Conservation (phyloP, 768 basidiomycete genomes). For the Auricularia auricula-judae region DNA sequence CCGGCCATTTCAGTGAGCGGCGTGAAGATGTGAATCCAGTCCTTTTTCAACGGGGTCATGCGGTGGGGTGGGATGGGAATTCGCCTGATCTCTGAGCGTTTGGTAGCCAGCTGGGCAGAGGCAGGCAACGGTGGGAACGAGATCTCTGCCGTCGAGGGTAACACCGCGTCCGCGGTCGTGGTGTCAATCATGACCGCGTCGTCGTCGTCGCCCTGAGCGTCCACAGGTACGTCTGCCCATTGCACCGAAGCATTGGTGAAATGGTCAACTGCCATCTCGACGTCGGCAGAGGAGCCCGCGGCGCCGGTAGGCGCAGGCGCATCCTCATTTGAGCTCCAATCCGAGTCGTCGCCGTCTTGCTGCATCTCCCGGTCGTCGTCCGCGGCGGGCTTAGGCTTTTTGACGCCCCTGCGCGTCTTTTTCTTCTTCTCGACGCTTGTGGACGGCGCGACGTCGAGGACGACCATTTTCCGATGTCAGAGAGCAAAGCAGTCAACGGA, state of each 20-base stretch:
- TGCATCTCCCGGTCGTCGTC: conserved; percentile 4
- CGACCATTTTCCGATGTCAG: not conserved
- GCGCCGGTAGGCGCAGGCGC: conserved; percentile 5
- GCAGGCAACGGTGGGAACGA: conserved; percentile 61
- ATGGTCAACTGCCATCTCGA: conserved; percentile 17
- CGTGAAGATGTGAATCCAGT: conserved; percentile 92
- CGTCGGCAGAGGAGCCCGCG: conserved; percentile 9
- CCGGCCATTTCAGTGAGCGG: conserved; percentile 92
- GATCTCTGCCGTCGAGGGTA: conserved; percentile 43
- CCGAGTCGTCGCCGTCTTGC: not conserved
- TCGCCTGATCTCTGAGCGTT: conserved; percentile 78
- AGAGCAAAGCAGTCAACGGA: not conserved
- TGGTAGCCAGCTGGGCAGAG: conserved; percentile 38
- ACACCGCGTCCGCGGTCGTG: conserved; percentile 27
- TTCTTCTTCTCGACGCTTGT: conserved; percentile 4
- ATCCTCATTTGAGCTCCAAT: conserved; percentile 5
- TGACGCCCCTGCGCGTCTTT: conserved; percentile 5
- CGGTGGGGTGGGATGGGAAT: conserved; percentile 92
- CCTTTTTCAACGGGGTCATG: conserved; percentile 93
- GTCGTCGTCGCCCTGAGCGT: conserved; percentile 29
- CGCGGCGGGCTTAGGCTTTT: not conserved
- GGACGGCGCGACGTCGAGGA: not conserved
- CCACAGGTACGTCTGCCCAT: not conserved
- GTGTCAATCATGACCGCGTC: conserved; percentile 55
- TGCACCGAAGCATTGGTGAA: conserved; percentile 1